Conservation (phyloP, 495 filamentous ascomycete species). For the Lasiosphaeriaceae sp. region DNA sequence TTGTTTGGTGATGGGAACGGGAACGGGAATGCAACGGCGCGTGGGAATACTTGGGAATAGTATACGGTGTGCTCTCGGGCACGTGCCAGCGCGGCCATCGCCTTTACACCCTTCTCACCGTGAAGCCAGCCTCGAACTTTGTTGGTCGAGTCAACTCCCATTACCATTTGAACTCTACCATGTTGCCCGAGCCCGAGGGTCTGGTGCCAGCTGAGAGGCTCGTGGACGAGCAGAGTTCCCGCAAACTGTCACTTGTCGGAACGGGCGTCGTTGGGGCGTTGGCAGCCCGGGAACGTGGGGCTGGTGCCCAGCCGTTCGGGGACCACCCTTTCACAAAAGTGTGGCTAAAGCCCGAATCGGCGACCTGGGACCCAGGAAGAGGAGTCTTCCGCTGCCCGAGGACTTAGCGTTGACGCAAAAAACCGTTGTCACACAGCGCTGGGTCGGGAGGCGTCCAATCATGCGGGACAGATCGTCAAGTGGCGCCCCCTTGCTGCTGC, state of each 20-base stretch:
- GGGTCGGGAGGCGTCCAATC: conserved; percentile 29
- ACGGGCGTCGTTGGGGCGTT: background rate
- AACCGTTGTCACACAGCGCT: conserved; percentile 38
- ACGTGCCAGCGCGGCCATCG: too few relatives aligned
- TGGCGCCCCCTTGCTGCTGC: conserved; percentile 19
- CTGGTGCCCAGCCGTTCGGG: conserved; percentile 25
- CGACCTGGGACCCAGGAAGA: conserved; percentile 30
- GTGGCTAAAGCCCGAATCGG: conserved; percentile 39
- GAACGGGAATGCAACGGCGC: too few relatives aligned
- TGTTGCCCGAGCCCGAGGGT: too few relatives aligned
- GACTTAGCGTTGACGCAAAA: conserved; percentile 35
- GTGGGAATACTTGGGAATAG: too few relatives aligned
- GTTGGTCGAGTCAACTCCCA: too few relatives aligned
- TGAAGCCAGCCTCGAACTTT: too few relatives aligned
- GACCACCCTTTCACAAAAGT: conserved; percentile 26
- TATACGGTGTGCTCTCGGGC: too few relatives aligned
- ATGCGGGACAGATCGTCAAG: conserved; percentile 21
- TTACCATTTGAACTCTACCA: too few relatives aligned
- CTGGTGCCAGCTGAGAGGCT: background rate
- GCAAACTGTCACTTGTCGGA: background rate
- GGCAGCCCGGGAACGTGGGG: background rate
- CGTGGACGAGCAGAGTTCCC: background rate
- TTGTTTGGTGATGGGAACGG: too few relatives aligned
- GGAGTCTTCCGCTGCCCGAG: conserved; percentile 24
- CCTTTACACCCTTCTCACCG: too few relatives aligned